phyloP scores from a whole-genome alignment of 495 filamentous ascomycete genomes.

The Trichoderma reesei region DNA sequence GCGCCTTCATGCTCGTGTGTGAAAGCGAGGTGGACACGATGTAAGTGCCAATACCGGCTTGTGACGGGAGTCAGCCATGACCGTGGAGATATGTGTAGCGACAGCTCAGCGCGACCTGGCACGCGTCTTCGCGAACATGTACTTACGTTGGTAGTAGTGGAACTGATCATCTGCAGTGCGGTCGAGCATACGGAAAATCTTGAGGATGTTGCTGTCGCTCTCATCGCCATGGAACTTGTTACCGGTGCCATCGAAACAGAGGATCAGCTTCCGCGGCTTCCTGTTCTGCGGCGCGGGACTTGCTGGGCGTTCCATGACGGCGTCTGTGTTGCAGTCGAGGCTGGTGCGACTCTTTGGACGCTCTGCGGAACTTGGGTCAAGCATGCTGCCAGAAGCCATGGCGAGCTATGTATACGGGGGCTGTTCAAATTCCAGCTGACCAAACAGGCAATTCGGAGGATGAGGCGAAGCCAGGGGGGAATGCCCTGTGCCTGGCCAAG shows the following conservation, averaged over 20 bases:
- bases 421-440: not conserved
- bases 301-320: constrained; percentile 8
- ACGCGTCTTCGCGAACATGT: not conserved
- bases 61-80: not conserved
- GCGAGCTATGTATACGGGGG: not conserved
- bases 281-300: not conserved
- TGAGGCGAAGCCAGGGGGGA: constrained; percentile 1
- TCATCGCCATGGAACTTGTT: constrained; percentile 78
- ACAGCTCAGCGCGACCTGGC: not conserved
- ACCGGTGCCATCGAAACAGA: constrained; percentile 86
- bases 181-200: constrained; percentile 66
- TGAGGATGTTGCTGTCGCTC: constrained; percentile 80
- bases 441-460: not conserved
- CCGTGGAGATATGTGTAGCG: not conserved
- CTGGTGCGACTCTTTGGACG: not conserved
- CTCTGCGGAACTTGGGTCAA: constrained; percentile 1
- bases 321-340: constrained; percentile 1
- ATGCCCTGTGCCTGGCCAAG: not conserved
- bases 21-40: constrained; percentile 57
- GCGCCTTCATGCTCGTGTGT: constrained; percentile 52
- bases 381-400: not conserved
- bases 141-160: constrained; percentile 61
- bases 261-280: constrained; percentile 44
- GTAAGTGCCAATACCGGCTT: constrained; percentile 79
- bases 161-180: constrained; percentile 41